phyloP scores from a whole-genome alignment of 805 yeast genomes.

The Isabelozyma heimii region DNA sequence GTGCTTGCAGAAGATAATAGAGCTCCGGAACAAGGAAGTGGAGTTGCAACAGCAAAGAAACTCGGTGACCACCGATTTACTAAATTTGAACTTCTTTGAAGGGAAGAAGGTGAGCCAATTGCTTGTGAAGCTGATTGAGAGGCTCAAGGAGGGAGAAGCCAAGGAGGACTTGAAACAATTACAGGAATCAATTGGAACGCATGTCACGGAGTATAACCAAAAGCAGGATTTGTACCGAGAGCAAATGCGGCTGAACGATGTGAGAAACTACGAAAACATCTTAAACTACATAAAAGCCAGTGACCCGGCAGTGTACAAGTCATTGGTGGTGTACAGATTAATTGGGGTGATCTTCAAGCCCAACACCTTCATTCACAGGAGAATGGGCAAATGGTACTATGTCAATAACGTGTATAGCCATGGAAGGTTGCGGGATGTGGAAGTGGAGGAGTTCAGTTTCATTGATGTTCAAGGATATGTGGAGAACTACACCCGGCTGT shows the following conservation, averaged over 20 bases:
- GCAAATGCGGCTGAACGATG: slow-evolving; percentile 13
- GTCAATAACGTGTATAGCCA: slow-evolving; percentile 7
- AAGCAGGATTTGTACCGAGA: slow-evolving; percentile 16
- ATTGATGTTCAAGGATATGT: slow-evolving; percentile 14
- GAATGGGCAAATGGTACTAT: slow-evolving; percentile 20
- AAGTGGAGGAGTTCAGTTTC: slow-evolving; percentile 15
- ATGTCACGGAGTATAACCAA: slow-evolving; percentile 12
- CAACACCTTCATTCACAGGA: slow-evolving; percentile 23
- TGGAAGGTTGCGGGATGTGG: slow-evolving; percentile 12
- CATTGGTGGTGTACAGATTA: slow-evolving; percentile 18
- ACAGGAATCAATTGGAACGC: slow-evolving; percentile 13
- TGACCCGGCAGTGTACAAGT: slow-evolving; percentile 1
- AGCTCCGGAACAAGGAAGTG: slow-evolving; percentile 15
- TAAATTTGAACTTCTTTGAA: slow-evolving; percentile 35
- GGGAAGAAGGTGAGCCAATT: slow-evolving; percentile 34
- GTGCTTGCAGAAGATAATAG: slow-evolving; percentile 15
- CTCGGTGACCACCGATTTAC: slow-evolving; percentile 20
- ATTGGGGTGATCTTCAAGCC: slow-evolving; percentile 32
- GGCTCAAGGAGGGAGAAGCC: slow-evolving; percentile 12
- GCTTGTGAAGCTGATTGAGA: slow-evolving; percentile 17
- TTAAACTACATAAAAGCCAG: slow-evolving; percentile 8
- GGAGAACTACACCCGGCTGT: slow-evolving; percentile 8
- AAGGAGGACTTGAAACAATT: slow-evolving; percentile 15
- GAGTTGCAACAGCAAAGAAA: slow-evolving; percentile 14
- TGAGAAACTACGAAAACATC: slow-evolving; percentile 17